These are phyloP conservation scores for Vaccinium myrtillus DNA, from an alignment of 148 eudicot species.

Conservation along the genomic window DNA sequence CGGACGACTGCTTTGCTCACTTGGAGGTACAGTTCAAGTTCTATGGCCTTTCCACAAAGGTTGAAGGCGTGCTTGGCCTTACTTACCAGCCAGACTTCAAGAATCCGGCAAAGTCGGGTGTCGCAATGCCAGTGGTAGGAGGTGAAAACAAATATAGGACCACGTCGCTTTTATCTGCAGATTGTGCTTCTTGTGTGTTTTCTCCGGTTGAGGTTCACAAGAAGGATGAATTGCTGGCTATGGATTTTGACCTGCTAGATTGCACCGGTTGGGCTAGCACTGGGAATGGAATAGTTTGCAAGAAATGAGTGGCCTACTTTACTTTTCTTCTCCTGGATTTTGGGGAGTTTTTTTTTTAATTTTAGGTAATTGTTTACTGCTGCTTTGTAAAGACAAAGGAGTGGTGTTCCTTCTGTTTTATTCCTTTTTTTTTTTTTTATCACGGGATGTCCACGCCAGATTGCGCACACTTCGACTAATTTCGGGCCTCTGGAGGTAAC, in stretches of 20 bases:
- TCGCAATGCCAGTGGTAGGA: slow-evolving; percentile 70
- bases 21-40: slow-evolving; percentile 62
- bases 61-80: slow-evolving; percentile 65
- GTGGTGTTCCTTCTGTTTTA: background rate
- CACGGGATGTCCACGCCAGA: no score
- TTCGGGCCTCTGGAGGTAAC: no score
- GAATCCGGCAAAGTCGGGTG: slow-evolving; percentile 65
- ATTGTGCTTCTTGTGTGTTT: slow-evolving; percentile 48
- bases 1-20: slow-evolving; percentile 63
- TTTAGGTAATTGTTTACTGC: background rate
- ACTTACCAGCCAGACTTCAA: slow-evolving; percentile 64
- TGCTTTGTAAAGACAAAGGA: background rate
- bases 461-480: no score
- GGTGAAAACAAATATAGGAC: slow-evolving; percentile 64
- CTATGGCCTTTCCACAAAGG: slow-evolving; percentile 35
- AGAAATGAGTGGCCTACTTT: slow-evolving; percentile 28
- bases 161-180: slow-evolving; percentile 42
- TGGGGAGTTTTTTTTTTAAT: background rate
- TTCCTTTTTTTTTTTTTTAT: no score
- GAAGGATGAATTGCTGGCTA: slow-evolving; percentile 23
- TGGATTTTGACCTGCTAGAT: slow-evolving; percentile 33
- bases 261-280: slow-evolving; percentile 35
- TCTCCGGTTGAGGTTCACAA: slow-evolving; percentile 26
- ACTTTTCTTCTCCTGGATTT: background rate
- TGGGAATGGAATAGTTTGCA: slow-evolving; percentile 51